phyloP scores from a whole-genome alignment of 352 stramenopile species.

The Globisporangium recalcitrans region DNA sequence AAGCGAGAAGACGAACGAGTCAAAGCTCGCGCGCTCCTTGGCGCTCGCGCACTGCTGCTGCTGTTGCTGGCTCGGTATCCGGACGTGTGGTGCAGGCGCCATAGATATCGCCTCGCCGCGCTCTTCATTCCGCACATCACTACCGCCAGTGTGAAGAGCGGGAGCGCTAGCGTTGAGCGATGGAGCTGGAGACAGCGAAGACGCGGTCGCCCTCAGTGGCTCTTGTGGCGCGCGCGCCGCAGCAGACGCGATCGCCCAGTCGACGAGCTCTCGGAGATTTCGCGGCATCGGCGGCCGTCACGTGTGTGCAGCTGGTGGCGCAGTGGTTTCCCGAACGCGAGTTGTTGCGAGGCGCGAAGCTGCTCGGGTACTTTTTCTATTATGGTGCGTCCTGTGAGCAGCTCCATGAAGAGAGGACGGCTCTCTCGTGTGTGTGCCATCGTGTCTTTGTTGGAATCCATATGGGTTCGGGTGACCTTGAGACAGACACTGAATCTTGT shows the following conservation, averaged over 20 bases:
- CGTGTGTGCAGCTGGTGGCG: slow-evolving; percentile 23
- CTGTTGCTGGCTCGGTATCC: not conserved
- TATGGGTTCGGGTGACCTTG: not conserved
- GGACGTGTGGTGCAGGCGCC: not conserved
- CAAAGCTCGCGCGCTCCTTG: slow-evolving; percentile 34
- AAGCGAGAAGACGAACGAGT: slow-evolving; percentile 41
- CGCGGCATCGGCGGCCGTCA: slow-evolving; percentile 33
- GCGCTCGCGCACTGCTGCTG: slow-evolving; percentile 8
- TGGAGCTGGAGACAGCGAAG: slow-evolving; percentile 10
- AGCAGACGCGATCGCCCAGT: slow-evolving; percentile 19
- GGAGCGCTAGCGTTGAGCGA: not conserved
- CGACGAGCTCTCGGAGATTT: slow-evolving; percentile 40
- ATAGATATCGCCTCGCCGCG: not conserved
- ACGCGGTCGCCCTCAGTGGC: slow-evolving; percentile 23
- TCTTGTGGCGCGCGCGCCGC: slow-evolving; percentile 25
- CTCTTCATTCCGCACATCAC: not conserved
- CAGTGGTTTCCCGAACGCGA: slow-evolving; percentile 34
- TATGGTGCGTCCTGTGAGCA: slow-evolving; percentile 30
- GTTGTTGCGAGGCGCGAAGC: slow-evolving; percentile 20
- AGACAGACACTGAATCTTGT: slow-evolving; percentile 7
- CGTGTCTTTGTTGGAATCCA: slow-evolving; percentile 11
- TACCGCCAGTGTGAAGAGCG: not conserved
- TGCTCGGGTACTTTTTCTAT: slow-evolving; percentile 42
- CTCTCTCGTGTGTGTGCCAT: not conserved
- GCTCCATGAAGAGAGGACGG: not conserved